These are phyloP conservation scores for Phenoliferia sp. DNA, from an alignment of 1,284 basidiomycete species.

Conservation along the genomic window DNA sequence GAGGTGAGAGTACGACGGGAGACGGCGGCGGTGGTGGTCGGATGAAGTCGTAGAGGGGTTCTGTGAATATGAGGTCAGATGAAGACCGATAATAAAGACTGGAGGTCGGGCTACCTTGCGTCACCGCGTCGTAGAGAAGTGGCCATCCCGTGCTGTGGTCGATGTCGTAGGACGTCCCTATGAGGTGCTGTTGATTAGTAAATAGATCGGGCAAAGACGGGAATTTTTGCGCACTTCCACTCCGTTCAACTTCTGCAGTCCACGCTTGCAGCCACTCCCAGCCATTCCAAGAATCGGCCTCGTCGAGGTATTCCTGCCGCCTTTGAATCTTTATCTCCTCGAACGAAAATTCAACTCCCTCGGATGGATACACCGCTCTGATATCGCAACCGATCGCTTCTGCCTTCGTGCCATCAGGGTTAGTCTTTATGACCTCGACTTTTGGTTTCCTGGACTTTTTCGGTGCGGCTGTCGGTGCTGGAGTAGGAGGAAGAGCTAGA, in stretches of 20 bases:
- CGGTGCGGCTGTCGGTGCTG: neutral
- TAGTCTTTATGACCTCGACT: neutral
- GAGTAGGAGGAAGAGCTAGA: slow-evolving; percentile 36
- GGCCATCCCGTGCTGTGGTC: slow-evolving; percentile 20
- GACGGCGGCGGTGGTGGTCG: too few species aligned
- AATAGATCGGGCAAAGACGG: neutral
- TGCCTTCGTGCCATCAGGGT: slow-evolving; percentile 2
- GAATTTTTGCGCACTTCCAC: slow-evolving; percentile 2
- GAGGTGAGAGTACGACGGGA: too few species aligned
- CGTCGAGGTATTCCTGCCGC: neutral
- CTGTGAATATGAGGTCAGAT: too few species aligned
- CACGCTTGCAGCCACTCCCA: slow-evolving; percentile 20
- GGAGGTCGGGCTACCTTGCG: too few species aligned
- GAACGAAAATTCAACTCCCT: slow-evolving; percentile 27
- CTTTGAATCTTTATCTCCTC: slow-evolving; percentile 27
- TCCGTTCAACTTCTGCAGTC: slow-evolving; percentile 17
- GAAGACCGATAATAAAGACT: too few species aligned
- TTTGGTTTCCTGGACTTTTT: slow-evolving; percentile 4
- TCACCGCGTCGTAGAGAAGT: neutral
- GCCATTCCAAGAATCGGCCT: slow-evolving; percentile 12
- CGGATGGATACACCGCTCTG: slow-evolving; percentile 22
- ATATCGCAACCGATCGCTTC: slow-evolving; percentile 30
- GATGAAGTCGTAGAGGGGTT: too few species aligned
- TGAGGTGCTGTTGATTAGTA: neutral
- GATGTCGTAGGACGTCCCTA: slow-evolving; percentile 15